Evolutionary conservation across 1,284 basidiomycete species (phyloP).

Genomic region (Veloboletus limbatus): DNA sequence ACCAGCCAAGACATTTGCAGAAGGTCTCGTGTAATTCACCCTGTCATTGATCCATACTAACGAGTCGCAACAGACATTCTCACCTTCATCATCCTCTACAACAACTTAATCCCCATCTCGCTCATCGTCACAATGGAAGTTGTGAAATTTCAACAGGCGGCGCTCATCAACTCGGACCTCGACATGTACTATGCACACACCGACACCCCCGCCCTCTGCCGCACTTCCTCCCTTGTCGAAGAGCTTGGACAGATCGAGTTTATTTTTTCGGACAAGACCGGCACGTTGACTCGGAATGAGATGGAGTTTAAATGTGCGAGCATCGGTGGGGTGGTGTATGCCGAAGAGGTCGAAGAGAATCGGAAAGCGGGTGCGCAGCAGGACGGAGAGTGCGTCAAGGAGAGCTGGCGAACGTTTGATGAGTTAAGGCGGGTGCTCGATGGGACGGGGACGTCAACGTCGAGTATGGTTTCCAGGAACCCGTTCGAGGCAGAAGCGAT

Average conservation of each 20-base stretch:
- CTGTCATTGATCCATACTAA: conserved; percentile 6
- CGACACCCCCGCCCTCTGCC: conserved; percentile 94
- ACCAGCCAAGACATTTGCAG: conserved; percentile 74
- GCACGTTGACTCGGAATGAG: conserved; percentile 94
- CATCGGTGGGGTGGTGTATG: conserved; percentile 87
- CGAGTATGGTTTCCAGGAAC: conserved; percentile 16
- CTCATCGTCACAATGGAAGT: conserved; percentile 99
- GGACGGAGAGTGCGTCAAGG: conserved; percentile 44
- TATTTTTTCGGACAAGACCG: conserved; percentile 98
- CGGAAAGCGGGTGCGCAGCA: conserved; percentile 64
- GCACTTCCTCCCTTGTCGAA: conserved; percentile 96
- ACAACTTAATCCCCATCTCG: conserved; percentile 99
- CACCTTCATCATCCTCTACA: conserved; percentile 98
- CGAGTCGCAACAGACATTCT: conserved; percentile 70
- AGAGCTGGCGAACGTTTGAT: conserved; percentile 75
- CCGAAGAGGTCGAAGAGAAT: conserved; percentile 76
- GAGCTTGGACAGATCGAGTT: conserved; percentile 99
- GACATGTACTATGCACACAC: conserved; percentile 95
- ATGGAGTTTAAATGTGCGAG: conserved; percentile 97
- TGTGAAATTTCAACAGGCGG: conserved; percentile 97
- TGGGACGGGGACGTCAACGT: conserved; percentile 12
- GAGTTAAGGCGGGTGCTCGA: conserved; percentile 63
- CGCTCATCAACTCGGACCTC: conserved; percentile 94
- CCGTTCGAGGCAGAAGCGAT: conserved; percentile 19
- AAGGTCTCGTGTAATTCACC: conserved; percentile 49